Base-by-base conservation (phyloP, 2,329 filamentous ascomycete species). In the Exutisphaerella laricina region DNA sequence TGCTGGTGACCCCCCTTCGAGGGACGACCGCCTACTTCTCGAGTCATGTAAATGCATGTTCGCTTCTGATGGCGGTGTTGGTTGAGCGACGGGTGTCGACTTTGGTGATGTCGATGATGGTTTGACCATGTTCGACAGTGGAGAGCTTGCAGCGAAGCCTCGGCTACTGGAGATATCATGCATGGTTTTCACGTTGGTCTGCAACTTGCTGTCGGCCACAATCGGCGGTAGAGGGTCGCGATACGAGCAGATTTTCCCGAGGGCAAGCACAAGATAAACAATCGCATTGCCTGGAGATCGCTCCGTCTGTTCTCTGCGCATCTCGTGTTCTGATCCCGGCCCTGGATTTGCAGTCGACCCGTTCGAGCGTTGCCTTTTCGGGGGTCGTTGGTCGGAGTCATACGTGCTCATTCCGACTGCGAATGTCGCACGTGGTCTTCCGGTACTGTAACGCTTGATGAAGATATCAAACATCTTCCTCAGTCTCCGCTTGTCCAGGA, bases 221-320 rank as follows among this genome's bases (percentile, higher is more conserved):
- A 83, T 70, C 2, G 70, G 71, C 13, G 76, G 75, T 8, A 82
- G 56, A 13, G 70, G 67, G 3, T 67, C 60, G 32, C 69, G 67
- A 46, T 73, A 67, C 46, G 72, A 64, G 56, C 86, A 90, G 9
- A 97, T 84, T 58, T 88, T 88, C 13, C 92, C 92, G 4, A 98
- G 69, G 0, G 90, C 90, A 41, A 97, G 72, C 1, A 95, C 79
- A 3, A 90, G 72, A 2, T 96, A 73, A 1, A 96, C 78, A 28
- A 97, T 74, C 0, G 88, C 88, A 53, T 86, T 94, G 40, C 81
- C 77, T 12, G 92, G 80, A 5, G 84, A 87, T 39, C 82, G 73
- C 52, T 75, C 76, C 2, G 79, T 58, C 13, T 33, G 41, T 29
- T 51, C 53, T 40, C 41, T 41, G 9, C 37, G 36, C 30, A 36